Percentiles rank a stretch among this genome's conserved stretches.
Conservation (phyloP, 371 early-diverging fungal genomes). For the Apophysomyces variabilis region DNA sequence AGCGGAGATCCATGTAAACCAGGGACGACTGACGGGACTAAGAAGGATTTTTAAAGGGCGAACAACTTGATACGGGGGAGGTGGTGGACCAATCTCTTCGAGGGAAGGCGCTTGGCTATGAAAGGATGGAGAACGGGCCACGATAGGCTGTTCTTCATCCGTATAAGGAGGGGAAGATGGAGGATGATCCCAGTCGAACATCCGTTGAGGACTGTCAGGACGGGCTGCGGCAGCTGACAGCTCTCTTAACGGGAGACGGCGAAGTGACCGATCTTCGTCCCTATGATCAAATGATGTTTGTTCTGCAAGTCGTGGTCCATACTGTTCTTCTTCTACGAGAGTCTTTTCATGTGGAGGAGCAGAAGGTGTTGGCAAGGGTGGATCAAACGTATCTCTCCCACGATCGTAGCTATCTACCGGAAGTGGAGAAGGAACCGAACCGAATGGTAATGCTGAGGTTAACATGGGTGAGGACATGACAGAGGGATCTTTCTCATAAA, state of each 20-base stretch:
- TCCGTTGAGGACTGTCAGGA: background rate
- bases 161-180: too few relatives aligned
- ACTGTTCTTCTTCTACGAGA: constrained; percentile 14
- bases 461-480: constrained; percentile 7
- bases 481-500: constrained; percentile 16
- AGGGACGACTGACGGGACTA: constrained; percentile 21
- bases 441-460: background rate
- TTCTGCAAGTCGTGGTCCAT: constrained; percentile 16
- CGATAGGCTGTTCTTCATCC: too few relatives aligned
- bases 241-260: background rate
- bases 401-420: constrained; percentile 3
- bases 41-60: constrained; percentile 10
- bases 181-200: too few relatives aligned
- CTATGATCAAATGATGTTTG: background rate
- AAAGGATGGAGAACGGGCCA: too few relatives aligned
- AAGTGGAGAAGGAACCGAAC: background rate
- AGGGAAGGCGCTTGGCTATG: background rate
- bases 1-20: constrained; percentile 50
- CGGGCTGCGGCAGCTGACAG: background rate
- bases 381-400: constrained; percentile 13
- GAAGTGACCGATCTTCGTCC: background rate
- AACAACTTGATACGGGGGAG: background rate
- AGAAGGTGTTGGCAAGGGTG: constrained; percentile 9
- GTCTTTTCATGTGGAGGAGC: constrained; percentile 20
- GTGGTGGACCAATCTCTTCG: background rate